A percentile compares a stretch with the other conserved stretches of the same genome.
Conservation (phyloP, 2,329 filamentous ascomycete genomes). For the Penicillium palitans region DNA sequence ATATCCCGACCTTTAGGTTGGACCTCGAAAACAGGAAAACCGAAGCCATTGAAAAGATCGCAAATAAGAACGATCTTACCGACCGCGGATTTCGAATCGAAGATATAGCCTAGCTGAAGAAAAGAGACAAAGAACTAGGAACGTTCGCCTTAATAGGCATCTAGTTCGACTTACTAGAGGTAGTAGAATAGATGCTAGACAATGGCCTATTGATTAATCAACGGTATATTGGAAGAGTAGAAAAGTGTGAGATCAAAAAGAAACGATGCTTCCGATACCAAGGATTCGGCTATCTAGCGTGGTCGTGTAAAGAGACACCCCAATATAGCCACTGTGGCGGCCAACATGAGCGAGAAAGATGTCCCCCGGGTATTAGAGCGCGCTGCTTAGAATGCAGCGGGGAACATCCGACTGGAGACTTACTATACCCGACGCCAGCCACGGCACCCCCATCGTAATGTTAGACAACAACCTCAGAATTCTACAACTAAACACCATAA, state of each 20-base stretch:
- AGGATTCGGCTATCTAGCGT: no score
- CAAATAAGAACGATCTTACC: background rate
- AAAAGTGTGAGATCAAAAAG: no score
- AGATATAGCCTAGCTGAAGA: background rate
- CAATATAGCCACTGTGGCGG: no score
- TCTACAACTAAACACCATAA: no score
- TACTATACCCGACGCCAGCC: conserved; percentile 9
- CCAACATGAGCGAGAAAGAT: conserved; percentile 11
- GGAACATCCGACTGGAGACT: conserved; percentile 23
- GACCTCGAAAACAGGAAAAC: background rate
- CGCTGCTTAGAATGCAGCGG: conserved; percentile 20
- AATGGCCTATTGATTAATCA: no score
- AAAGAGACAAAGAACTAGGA: background rate
- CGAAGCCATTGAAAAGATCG: background rate
- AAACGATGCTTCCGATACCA: no score
- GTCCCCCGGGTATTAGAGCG: background rate
- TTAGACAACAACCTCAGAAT: no score
- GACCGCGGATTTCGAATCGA: background rate
- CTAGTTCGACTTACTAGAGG: background rate
- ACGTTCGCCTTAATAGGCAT: conserved; percentile 11
- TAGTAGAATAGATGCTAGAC: background rate
- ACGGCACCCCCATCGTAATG: no score
- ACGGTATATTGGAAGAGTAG: no score
- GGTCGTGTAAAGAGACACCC: no score
- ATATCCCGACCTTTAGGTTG: background rate